A percentile compares a stretch with the other conserved stretches of the same genome.
Evolutionary conservation across 495 filamentous ascomycete genomes (phyloP).

Genomic region (Lepraria neglecta): DNA sequence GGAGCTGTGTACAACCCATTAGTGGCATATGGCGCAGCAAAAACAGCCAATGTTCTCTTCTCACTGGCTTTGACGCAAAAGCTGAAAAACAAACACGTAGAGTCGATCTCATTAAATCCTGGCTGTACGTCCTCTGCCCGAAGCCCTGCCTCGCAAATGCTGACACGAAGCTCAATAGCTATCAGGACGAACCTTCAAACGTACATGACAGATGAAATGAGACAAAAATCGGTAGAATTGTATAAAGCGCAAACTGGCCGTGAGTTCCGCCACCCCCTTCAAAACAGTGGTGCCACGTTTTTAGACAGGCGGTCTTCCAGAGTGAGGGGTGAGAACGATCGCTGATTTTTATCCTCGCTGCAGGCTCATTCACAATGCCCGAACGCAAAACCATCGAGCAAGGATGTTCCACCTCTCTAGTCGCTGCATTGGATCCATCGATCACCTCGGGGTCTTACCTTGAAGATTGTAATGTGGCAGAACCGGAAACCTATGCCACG

Average conservation of each 20-base stretch:
- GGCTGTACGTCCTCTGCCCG: constrained; percentile 29
- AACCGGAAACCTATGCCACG: constrained; percentile 25
- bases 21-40: constrained; percentile 51
- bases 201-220: neutral
- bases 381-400: constrained; percentile 42
- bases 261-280: constrained; percentile 32
- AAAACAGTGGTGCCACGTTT: constrained; percentile 30
- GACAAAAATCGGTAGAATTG: constrained; percentile 32
- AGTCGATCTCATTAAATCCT: constrained; percentile 41
- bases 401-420: constrained; percentile 52
- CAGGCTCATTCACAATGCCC: neutral
- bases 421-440: constrained; percentile 51
- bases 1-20: constrained; percentile 47
- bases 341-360: neutral
- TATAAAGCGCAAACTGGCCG: constrained; percentile 47
- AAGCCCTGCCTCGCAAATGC: neutral
- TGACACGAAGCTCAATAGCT: neutral
- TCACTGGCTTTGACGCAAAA: constrained; percentile 42
- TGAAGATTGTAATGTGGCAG: constrained; percentile 38
- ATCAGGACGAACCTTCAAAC: constrained; percentile 22
- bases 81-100: constrained; percentile 29
- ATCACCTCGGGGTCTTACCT: constrained; percentile 34
- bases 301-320: neutral
- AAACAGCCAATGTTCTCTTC: constrained; percentile 58
- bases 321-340: neutral